Percentiles rank a stretch among this genome's conserved stretches.
These are phyloP conservation scores for Ceratopteris richardii DNA, from an alignment of 75 land plant genomes.

Conservation along the genomic window DNA sequence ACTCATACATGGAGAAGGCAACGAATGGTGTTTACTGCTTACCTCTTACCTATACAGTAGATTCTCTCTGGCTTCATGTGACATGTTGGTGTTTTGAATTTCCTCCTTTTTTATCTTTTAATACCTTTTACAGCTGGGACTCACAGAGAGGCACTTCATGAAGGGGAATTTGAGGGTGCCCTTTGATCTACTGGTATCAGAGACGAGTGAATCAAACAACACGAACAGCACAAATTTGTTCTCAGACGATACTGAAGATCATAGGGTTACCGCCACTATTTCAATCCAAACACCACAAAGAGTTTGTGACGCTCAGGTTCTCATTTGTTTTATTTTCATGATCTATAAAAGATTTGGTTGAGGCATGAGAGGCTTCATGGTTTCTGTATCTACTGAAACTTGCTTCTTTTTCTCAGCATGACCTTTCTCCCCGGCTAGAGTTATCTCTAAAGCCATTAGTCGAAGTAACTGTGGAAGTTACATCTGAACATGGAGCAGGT, in stretches of 20 bases:
- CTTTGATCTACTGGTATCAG: constrained; percentile 54
- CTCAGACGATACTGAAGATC: constrained; percentile 87
- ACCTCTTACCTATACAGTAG: neutral
- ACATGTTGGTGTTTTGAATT: too few species aligned
- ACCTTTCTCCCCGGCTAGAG: constrained; percentile 20
- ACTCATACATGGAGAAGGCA: constrained; percentile 86
- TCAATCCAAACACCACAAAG: neutral
- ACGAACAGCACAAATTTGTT: constrained; percentile 63
- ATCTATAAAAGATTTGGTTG: too few species aligned
- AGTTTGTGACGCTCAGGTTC: neutral
- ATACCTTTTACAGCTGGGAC: constrained; percentile 54
- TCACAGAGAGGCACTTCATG: constrained; percentile 56
- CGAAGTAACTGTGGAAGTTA: constrained; percentile 1
- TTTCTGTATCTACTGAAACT: too few species aligned
- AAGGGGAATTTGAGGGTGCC: constrained; percentile 30
- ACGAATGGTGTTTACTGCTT: constrained; percentile 43
- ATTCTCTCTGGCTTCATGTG: too few species aligned
- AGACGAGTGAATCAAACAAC: constrained; percentile 83
- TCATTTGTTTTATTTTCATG: too few species aligned
- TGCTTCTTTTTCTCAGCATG: constrained; percentile 13
- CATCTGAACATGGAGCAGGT: constrained; percentile 12
- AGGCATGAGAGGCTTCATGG: too few species aligned
- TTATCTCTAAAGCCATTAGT: constrained; percentile 18
- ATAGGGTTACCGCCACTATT: constrained; percentile 12
- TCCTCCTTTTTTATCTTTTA: neutral